Evolutionary conservation across 139 green algal genomes (phyloP).

Genomic region (Cymbomonas tetramitiformis): DNA sequence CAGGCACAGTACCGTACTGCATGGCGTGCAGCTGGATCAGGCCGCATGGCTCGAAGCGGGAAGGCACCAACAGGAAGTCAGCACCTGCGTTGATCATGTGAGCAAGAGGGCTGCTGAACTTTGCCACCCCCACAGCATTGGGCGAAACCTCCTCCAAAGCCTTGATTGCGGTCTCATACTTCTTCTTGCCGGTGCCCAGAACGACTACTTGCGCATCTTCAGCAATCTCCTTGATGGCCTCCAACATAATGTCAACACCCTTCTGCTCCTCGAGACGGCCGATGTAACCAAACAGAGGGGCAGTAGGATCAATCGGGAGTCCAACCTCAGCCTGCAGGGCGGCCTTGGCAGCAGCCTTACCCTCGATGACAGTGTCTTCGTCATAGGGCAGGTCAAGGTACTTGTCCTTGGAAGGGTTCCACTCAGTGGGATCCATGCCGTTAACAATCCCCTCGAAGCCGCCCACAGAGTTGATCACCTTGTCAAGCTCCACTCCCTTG

Average conservation of each 20-base stretch:
- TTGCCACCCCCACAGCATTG: constrained; percentile 66
- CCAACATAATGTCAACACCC: constrained; percentile 88
- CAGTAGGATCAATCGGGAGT: constrained; percentile 53
- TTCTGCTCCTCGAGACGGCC: constrained; percentile 95
- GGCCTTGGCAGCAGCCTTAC: constrained; percentile 82
- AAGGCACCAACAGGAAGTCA: constrained; percentile 93
- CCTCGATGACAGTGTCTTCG: constrained; percentile 43
- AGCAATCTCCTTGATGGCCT: constrained; percentile 57
- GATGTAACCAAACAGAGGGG: constrained; percentile 80
- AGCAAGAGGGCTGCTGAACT: constrained; percentile 78
- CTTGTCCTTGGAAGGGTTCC: constrained; percentile 84
- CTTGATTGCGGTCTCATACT: constrained; percentile 57
- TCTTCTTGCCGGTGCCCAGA: constrained; percentile 91
- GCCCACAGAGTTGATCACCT: constrained; percentile 33
- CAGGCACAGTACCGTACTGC: constrained; percentile 57
- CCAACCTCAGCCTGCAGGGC: constrained; percentile 59
- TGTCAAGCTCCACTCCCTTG: constrained; percentile 79
- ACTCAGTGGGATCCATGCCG: constrained; percentile 90
- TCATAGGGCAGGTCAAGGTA: constrained; percentile 87
- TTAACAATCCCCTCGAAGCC: constrained; percentile 95
- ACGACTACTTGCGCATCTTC: constrained; percentile 52
- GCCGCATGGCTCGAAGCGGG: constrained; percentile 92
- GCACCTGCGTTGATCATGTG: constrained; percentile 88
- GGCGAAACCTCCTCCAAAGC: constrained; percentile 55
- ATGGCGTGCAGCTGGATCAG: constrained; percentile 90